Conservation (phyloP, 805 yeast genomes). For the Metschnikowia aberdeeniae region DNA sequence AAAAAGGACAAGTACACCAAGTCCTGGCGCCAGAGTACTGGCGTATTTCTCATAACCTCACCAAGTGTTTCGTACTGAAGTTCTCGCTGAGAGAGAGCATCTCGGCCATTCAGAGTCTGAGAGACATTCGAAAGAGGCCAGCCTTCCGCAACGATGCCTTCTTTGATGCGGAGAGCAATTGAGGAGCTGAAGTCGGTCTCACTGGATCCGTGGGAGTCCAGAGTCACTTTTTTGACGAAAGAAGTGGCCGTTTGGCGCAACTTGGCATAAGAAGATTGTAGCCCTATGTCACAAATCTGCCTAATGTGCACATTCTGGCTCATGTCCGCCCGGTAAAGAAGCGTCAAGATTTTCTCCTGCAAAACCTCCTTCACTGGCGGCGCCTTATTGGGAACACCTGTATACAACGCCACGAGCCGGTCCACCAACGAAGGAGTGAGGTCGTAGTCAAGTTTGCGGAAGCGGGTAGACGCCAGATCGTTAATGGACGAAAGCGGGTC, state of each 20-base stretch:
- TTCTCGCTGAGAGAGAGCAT: constrained; percentile 45
- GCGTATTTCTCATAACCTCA: constrained; percentile 49
- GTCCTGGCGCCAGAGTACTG: constrained; percentile 39
- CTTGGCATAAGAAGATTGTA: constrained; percentile 49
- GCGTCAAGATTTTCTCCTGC: constrained; percentile 52
- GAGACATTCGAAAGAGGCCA: constrained; percentile 48
- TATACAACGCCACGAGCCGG: constrained; percentile 44
- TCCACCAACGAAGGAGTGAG: constrained; percentile 48
- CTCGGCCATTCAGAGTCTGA: constrained; percentile 34
- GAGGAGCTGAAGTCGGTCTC: constrained; percentile 26
- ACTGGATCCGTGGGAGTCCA: constrained; percentile 6
- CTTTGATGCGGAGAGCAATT: constrained; percentile 52
- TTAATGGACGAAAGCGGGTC: constrained; percentile 56
- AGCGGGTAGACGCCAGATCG: constrained; percentile 48
- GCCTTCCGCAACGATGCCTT: constrained; percentile 51
- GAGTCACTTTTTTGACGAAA: constrained; percentile 60
- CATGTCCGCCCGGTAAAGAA: constrained; percentile 51
- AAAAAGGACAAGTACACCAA: constrained; percentile 58
- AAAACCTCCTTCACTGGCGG: constrained; percentile 53
- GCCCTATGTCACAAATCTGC: constrained; percentile 54
- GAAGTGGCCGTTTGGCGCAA: constrained; percentile 55
- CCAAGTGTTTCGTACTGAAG: constrained; percentile 79
- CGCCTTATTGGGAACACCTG: constrained; percentile 41
- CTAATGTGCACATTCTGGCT: constrained; percentile 41
- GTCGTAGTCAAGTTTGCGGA: constrained; percentile 50